Evolutionary conservation across 352 stramenopile species (phyloP), one percentile per base, ranked within the genome.

Genomic region (Blastocystis sp.): DNA sequence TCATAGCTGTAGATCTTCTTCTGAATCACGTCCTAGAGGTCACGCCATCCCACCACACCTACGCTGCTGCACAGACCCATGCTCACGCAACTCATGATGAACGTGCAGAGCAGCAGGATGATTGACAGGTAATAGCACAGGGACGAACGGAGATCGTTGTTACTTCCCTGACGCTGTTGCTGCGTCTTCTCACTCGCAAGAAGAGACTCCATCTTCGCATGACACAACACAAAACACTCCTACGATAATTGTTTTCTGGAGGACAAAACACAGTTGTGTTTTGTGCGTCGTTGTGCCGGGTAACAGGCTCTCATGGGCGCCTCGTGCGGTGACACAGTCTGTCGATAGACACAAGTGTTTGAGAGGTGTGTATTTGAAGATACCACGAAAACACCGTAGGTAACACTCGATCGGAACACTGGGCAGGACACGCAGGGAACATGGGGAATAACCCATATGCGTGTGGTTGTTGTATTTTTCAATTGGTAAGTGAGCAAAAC

Each of bases 1-100:
- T 79, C 38, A 27, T 79, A 79, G 54, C 16, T 51, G 61, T 73
- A 73, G 8, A 73, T 73, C 61, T 73, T 73, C 34, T 73, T 73
- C 61, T 73, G 61, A n/a, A 73, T 48, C 32, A n/a, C 21, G 9
- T 40, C 21, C 69, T 67, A 79, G 29, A 11, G 14, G 16, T 7
- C 36, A 24, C n/a, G 16, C 29, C 8, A 32, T n/a, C 0, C 18
- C 34, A 48, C 16, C 8, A 32, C 3, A 32, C 61, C 29, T 11
- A 73, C 61, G 6, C 24, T 42, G 61, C 61, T 73, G 61, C 61
- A 73, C 34, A 73, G 51, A 48, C 61, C 61, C 7, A 73, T 32
- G 51, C 61, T 73, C 9, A 73, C 9, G 61, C 61, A 73, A 11
- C 34, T 53, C 1, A 73, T 24, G 34, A 73, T 73, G 61, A 73